Conservation (phyloP, 164 flowering plant genomes). For the Kingdonia uniflora region DNA sequence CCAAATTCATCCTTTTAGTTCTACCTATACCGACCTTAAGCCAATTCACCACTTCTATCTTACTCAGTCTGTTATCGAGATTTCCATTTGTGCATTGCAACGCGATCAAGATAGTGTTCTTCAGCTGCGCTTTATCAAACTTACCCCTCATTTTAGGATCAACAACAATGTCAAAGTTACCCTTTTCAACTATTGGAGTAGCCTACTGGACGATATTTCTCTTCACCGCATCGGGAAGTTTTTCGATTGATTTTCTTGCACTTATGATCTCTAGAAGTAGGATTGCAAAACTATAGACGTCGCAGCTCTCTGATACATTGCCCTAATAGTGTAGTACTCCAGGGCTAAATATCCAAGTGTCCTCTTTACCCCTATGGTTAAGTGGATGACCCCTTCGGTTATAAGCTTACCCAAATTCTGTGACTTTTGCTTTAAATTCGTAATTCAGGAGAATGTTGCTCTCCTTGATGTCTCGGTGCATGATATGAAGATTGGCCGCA, state of each 20-base stretch:
- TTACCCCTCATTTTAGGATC: slow-evolving; percentile 53
- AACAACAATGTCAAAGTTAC: slow-evolving; percentile 31
- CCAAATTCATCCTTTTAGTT: too few relatives aligned
- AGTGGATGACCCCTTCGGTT: slow-evolving; percentile 54
- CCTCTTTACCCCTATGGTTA: slow-evolving; percentile 67
- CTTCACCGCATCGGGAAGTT: slow-evolving; percentile 44
- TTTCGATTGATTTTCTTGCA: slow-evolving; percentile 47
- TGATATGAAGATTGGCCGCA: slow-evolving; percentile 65
- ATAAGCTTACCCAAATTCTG: slow-evolving; percentile 74
- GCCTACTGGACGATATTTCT: slow-evolving; percentile 67
- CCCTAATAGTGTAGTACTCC: slow-evolving; percentile 90
- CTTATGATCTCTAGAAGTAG: slow-evolving; percentile 54
- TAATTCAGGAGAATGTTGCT: slow-evolving; percentile 62
- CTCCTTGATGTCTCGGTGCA: slow-evolving; percentile 71
- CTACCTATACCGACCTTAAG: slow-evolving; percentile 26
- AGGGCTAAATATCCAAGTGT: slow-evolving; percentile 70
- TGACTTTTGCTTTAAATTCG: slow-evolving; percentile 54
- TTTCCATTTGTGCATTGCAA: slow-evolving; percentile 38
- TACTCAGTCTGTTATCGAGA: slow-evolving; percentile 48
- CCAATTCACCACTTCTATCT: slow-evolving; percentile 49
- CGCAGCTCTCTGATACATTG: slow-evolving; percentile 74
- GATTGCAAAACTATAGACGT: slow-evolving; percentile 72
- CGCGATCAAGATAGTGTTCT: slow-evolving; percentile 21
- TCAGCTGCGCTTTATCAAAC: slow-evolving; percentile 31
- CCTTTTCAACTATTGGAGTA: slow-evolving; percentile 38